phyloP scores from a whole-genome alignment of 1,139 yeast genomes.

The Candida glucosophila region DNA sequence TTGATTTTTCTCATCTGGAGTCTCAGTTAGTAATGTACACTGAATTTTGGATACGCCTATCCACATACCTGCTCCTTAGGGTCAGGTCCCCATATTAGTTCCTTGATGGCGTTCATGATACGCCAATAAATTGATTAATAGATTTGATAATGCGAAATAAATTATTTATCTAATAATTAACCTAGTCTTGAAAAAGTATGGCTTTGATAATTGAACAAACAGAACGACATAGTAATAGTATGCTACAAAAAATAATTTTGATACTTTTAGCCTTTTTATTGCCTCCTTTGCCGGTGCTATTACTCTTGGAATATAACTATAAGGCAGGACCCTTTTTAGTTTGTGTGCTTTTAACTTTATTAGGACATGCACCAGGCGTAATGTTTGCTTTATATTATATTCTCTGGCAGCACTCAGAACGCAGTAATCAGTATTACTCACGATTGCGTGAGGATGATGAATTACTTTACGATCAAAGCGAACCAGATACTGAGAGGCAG shows the following conservation, averaged over 20 bases:
- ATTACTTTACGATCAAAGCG: too few relatives aligned
- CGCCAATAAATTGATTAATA: too few relatives aligned
- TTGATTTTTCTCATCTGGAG: constrained; percentile 70
- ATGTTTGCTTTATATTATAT: constrained; percentile 27
- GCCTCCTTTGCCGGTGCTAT: constrained; percentile 34
- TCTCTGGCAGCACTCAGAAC: too few relatives aligned
- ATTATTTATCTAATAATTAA: too few relatives aligned
- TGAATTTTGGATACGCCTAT: too few relatives aligned
- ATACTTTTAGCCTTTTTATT: constrained; percentile 23
- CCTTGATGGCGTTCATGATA: constrained; percentile 63
- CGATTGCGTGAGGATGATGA: too few relatives aligned
- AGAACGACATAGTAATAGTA: constrained; percentile 3
- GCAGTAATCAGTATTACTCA: too few relatives aligned
- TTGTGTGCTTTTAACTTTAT: constrained; percentile 24
- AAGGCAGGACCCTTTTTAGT: constrained; percentile 29
- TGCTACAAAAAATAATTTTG: constrained; percentile 17
- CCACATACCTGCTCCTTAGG: constrained; percentile 76
- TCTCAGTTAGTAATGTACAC: neutral
- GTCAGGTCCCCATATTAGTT: constrained; percentile 91
- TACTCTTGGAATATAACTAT: constrained; percentile 19
- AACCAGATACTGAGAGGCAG: too few relatives aligned
- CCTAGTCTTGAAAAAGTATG: too few relatives aligned
- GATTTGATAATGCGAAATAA: constrained; percentile 3
- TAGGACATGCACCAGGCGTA: constrained; percentile 32
- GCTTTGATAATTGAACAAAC: too few relatives aligned